phyloP scores from a whole-genome alignment of 768 basidiomycete genomes.

The Pisolithus microcarpus region DNA sequence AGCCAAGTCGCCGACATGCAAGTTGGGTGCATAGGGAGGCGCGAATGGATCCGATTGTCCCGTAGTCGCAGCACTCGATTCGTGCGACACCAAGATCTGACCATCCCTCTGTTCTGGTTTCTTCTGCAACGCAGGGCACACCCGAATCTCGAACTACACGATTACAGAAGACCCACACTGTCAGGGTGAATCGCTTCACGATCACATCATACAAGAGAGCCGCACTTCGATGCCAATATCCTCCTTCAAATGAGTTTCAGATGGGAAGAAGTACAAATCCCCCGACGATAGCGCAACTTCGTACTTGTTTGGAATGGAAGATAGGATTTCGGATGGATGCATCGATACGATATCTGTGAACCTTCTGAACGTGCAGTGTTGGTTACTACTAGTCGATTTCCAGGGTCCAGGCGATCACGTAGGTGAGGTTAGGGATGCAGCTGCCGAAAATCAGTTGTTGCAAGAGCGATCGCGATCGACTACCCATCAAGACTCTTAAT shows the following conservation, averaged over 20 bases:
- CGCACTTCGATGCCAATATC: conserved; percentile 63
- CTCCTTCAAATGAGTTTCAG: conserved; percentile 50
- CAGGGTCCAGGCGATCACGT: no score
- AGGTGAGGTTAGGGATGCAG: no score
- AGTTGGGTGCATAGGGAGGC: conserved; percentile 76
- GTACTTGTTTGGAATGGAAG: conserved; percentile 46
- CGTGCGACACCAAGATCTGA: conserved; percentile 20
- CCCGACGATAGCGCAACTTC: conserved; percentile 53
- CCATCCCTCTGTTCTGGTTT: conserved; percentile 54
- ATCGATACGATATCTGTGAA: background rate
- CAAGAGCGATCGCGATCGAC: no score
- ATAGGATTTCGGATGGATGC: conserved; percentile 42
- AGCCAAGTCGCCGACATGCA: conserved; percentile 69
- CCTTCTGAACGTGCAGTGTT: background rate
- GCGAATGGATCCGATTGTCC: conserved; percentile 61
- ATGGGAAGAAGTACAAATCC: conserved; percentile 75
- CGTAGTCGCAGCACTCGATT: conserved; percentile 7
- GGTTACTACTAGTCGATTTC: background rate
- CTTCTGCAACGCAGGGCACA: conserved; percentile 79
- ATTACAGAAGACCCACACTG: background rate
- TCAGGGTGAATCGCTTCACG: conserved; percentile 2
- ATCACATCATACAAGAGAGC: conserved; percentile 3
- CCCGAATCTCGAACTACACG: conserved; percentile 72
- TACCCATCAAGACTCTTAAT: no score
- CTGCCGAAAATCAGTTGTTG: no score